Evolutionary conservation across 2,329 filamentous ascomycete species (phyloP).

Genomic region (Apiospora aurea): DNA sequence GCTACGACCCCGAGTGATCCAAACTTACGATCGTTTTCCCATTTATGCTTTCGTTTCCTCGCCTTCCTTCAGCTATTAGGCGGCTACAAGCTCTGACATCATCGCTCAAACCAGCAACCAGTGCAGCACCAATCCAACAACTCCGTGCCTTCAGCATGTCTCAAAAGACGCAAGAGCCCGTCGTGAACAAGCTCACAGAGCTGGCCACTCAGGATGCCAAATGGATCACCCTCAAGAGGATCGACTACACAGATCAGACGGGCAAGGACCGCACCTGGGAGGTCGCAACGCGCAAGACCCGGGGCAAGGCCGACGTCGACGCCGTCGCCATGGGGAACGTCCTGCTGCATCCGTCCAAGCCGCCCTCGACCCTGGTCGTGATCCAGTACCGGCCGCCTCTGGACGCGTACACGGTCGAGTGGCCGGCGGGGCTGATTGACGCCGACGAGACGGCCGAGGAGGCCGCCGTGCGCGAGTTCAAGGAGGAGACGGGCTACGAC

Average conservation of each 20-base stretch:
- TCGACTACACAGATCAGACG: conserved; percentile 64
- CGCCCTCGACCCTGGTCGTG: conserved; percentile 56
- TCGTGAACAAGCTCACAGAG: conserved; percentile 54
- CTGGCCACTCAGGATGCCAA: conserved; percentile 59
- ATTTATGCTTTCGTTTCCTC: conserved; percentile 1
- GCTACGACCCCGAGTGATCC: neutral
- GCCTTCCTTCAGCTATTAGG: conserved; percentile 15
- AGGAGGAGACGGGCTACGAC: conserved; percentile 64
- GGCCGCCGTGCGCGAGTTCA: conserved; percentile 60
- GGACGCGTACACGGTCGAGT: conserved; percentile 59
- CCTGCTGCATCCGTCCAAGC: conserved; percentile 53
- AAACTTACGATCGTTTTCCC: neutral
- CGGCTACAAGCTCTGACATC: conserved; percentile 23
- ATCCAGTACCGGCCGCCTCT: conserved; percentile 61
- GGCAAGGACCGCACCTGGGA: conserved; percentile 65
- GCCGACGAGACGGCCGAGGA: conserved; percentile 57
- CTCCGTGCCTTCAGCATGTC: conserved; percentile 42
- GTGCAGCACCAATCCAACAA: neutral
- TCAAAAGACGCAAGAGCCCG: conserved; percentile 51
- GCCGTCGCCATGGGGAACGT: conserved; percentile 69
- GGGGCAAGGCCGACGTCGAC: conserved; percentile 61
- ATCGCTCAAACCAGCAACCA: conserved; percentile 13
- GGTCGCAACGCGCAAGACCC: conserved; percentile 64
- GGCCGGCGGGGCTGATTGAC: conserved; percentile 62
- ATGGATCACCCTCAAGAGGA: conserved; percentile 63